A percentile compares a stretch with the other conserved stretches of the same genome.
phyloP scores from a whole-genome alignment of 169 alveolate genomes.

The Pseudocohnilembus persalinus region DNA sequence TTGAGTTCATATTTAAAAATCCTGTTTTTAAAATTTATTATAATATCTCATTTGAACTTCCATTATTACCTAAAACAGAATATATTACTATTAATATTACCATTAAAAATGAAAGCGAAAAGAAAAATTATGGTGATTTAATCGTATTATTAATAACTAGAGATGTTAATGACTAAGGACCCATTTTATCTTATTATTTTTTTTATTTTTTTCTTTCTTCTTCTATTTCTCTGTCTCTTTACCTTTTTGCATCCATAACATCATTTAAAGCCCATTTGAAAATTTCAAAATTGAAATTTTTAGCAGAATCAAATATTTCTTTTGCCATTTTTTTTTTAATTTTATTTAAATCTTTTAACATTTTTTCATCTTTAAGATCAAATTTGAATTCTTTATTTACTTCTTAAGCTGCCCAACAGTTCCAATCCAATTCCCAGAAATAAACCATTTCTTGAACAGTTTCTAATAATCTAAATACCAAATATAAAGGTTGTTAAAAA shows the following conservation, averaged over 20 bases:
- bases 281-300: constrained; percentile 23
- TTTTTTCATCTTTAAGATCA: constrained; percentile 20
- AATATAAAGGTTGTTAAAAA: no score
- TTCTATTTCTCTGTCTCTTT: constrained; percentile 8
- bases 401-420: not conserved
- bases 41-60: no score
- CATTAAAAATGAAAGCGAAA: no score
- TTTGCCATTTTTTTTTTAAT: constrained; percentile 16
- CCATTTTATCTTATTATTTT: not conserved
- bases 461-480: not conserved
- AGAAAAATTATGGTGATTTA: no score
- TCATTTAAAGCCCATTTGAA: constrained; percentile 20
- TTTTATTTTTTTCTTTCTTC: constrained; percentile 26
- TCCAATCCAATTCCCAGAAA: constrained; percentile 12
- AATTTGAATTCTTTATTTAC: constrained; percentile 1
- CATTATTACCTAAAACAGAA: no score
- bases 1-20: no score
- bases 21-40: no score
- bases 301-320: constrained; percentile 17
- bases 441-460: constrained; percentile 12
- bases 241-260: constrained; percentile 8
- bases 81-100: no score
- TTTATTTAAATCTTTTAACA: constrained; percentile 6
- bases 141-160: no score
- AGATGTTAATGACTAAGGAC: no score